A percentile compares a stretch with the other conserved stretches of the same genome.
phyloP scores from a whole-genome alignment of 768 basidiomycete species.

The Pholiota molesta region DNA sequence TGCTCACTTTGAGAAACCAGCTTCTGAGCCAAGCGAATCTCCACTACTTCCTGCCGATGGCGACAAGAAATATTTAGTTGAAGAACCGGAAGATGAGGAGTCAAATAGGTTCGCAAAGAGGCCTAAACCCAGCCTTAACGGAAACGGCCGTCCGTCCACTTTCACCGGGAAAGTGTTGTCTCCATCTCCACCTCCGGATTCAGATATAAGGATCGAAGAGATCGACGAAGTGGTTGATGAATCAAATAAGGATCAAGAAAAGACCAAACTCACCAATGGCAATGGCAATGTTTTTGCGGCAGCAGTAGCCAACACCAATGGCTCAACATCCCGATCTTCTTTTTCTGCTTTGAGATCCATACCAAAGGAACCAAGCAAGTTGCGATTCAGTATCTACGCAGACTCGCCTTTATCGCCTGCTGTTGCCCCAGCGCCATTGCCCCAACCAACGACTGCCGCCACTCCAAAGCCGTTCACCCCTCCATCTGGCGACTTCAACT shows the following conservation, averaged over 20 bases:
- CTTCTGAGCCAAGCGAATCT: conserved; percentile 2
- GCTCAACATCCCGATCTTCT: conserved; percentile 23
- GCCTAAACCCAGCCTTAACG: conserved; percentile 43
- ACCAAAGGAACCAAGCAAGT: conserved; percentile 79
- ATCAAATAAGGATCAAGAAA: conserved; percentile 16
- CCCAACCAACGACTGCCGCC: conserved; percentile 6
- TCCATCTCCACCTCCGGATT: conserved; percentile 8
- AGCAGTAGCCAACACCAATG: conserved; percentile 8
- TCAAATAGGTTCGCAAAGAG: conserved; percentile 49
- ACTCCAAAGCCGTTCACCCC: conserved; percentile 12
- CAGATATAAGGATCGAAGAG: conserved; percentile 35
- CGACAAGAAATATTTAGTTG: conserved; percentile 29
- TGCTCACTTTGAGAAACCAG: conserved; percentile 47
- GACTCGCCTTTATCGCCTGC: conserved; percentile 40
- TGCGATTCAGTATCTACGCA: conserved; percentile 71
- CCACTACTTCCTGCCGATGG: conserved; percentile 3
- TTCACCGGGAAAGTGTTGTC: not conserved
- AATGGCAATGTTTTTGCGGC: not conserved
- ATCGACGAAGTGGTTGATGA: conserved; percentile 31
- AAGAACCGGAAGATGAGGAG: conserved; percentile 43
- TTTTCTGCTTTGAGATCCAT: conserved; percentile 29
- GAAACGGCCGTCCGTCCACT: conserved; percentile 17
- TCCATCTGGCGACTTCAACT: conserved; percentile 20
- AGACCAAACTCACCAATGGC: conserved; percentile 13
- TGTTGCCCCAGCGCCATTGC: conserved; percentile 20